These are phyloP conservation scores for Chimonanthus salicifolius DNA, from an alignment of 164 flowering plant genomes.

Conservation along the genomic window DNA sequence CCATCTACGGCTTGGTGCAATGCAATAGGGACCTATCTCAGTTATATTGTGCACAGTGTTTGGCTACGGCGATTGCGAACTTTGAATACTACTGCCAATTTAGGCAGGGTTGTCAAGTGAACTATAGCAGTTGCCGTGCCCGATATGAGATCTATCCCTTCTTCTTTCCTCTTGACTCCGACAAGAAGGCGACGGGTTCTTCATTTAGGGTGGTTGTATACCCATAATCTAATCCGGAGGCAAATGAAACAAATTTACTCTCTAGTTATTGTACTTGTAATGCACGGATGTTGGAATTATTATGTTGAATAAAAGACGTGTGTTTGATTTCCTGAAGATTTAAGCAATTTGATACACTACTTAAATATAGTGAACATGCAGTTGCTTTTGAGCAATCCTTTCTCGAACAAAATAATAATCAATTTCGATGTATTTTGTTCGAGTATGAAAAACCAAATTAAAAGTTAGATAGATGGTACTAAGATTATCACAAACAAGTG, in stretches of 20 bases:
- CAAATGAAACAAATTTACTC: background rate
- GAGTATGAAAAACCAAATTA: too few species aligned
- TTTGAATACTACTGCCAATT: background rate
- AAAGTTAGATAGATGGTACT: too few species aligned
- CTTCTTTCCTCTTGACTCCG: conserved; percentile 15
- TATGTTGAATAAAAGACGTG: too few species aligned
- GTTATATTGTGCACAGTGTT: conserved; percentile 9
- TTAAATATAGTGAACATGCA: too few species aligned
- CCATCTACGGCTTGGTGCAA: conserved; percentile 14
- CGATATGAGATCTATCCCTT: conserved; percentile 21
- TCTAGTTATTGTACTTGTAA: too few species aligned
- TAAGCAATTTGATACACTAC: too few species aligned
- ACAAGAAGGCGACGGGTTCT: background rate
- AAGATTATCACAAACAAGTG: too few species aligned
- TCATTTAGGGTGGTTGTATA: background rate
- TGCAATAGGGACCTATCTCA: conserved; percentile 12
- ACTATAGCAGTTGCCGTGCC: conserved; percentile 13
- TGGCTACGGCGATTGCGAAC: conserved; percentile 3
- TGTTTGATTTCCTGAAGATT: too few species aligned
- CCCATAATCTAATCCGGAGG: background rate
- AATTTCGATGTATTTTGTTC: too few species aligned
- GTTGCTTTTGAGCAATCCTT: too few species aligned
- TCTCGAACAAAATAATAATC: too few species aligned
- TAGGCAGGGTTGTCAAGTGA: conserved; percentile 11
- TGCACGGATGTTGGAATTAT: too few species aligned